Evolutionary conservation across 306 rosid species (phyloP).

Genomic region (Lathyrus oleraceus): DNA sequence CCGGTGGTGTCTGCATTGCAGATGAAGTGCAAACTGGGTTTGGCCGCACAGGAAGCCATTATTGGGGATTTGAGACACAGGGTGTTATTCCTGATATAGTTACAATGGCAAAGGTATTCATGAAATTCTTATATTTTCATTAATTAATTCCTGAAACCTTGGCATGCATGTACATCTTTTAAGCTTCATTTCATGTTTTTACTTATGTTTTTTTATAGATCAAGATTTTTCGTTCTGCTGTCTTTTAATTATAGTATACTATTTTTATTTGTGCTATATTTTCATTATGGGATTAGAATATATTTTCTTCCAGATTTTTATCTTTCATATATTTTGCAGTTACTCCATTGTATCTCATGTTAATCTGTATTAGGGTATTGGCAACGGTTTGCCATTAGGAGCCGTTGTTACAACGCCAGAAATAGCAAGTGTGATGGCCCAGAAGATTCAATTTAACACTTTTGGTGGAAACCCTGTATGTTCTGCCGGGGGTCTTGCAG

Average conservation of each 20-base stretch:
- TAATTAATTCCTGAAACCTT: neutral
- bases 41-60: slow-evolving; percentile 92
- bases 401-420: slow-evolving; percentile 92
- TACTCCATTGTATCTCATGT: slow-evolving; percentile 24
- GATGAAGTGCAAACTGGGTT: slow-evolving; percentile 99
- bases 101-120: slow-evolving; percentile 92
- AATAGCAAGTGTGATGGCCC: slow-evolving; percentile 81
- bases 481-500: slow-evolving; percentile 91
- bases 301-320: slow-evolving; percentile 10
- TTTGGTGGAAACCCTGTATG: slow-evolving; percentile 95
- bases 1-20: slow-evolving; percentile 95
- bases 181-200: slow-evolving; percentile 12
- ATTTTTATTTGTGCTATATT: slow-evolving; percentile 1
- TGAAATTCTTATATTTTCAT: neutral
- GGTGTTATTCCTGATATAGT: slow-evolving; percentile 90
- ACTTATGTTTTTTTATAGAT: neutral
- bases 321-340: slow-evolving; percentile 9
- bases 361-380: slow-evolving; percentile 71
- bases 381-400: slow-evolving; percentile 90
- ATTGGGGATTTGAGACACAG: slow-evolving; percentile 95
- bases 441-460: slow-evolving; percentile 78
- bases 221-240: neutral
- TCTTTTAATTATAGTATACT: neutral
- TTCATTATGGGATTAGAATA: neutral
- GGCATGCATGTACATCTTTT: neutral